phyloP scores from a whole-genome alignment of 2,329 filamentous ascomycete species.

The Zopfia rhizophila region DNA sequence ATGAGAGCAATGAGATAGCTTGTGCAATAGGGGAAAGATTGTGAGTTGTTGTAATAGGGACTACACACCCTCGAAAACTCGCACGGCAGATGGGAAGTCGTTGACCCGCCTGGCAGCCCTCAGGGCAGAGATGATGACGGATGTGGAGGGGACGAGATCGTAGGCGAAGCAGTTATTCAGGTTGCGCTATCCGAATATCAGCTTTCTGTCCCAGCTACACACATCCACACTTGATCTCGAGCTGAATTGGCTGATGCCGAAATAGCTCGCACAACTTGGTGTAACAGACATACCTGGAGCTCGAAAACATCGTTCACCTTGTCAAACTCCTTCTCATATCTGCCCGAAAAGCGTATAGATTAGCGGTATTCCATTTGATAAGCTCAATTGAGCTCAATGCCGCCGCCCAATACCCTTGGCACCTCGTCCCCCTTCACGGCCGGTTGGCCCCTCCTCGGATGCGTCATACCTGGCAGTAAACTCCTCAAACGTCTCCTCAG shows the following conservation, averaged over 20 bases:
- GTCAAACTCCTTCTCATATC: conserved; percentile 99
- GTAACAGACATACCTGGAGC: conserved; percentile 83
- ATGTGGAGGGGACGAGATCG: conserved; percentile 95
- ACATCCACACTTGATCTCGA: conserved; percentile 14
- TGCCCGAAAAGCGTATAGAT: conserved; percentile 56
- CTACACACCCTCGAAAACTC: conserved; percentile 93
- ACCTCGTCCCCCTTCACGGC: conserved; percentile 23
- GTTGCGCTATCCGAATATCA: conserved; percentile 72
- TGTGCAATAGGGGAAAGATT: neutral
- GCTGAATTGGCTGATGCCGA: conserved; percentile 26
- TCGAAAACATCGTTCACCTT: conserved; percentile 98
- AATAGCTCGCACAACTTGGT: conserved; percentile 3
- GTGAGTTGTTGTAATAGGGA: neutral
- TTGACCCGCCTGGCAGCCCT: conserved; percentile 96
- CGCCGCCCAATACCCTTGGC: conserved; percentile 19
- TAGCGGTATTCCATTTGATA: conserved; percentile 34
- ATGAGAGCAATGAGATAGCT: neutral
- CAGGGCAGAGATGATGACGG: conserved; percentile 90
- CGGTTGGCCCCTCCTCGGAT: conserved; percentile 29
- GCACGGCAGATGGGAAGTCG: conserved; percentile 97
- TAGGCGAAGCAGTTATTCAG: conserved; percentile 99
- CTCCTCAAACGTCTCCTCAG: conserved; percentile 98
- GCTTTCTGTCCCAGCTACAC: conserved; percentile 12
- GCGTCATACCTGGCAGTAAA: conserved; percentile 89
- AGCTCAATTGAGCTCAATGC: conserved; percentile 42